Conservation (phyloP, 78 protist species). For the Emiliania huxleyi region DNA sequence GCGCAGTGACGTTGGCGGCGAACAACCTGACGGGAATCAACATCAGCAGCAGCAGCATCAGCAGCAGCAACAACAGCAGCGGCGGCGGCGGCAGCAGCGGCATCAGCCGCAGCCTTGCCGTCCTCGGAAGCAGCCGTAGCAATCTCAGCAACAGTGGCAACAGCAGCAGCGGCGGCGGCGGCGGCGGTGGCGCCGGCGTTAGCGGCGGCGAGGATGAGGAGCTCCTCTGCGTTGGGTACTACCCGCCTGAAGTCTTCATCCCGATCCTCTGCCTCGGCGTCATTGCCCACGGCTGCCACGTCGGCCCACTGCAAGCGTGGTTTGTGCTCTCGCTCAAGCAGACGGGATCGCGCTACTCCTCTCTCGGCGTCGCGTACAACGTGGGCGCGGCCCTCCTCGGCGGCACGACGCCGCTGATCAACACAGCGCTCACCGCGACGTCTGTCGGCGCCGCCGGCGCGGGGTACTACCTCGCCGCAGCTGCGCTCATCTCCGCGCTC, state of each 20-base stretch:
- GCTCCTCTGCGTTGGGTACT: too few relatives aligned
- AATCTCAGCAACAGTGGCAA: too few relatives aligned
- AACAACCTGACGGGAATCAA: too few relatives aligned
- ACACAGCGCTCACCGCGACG: not conserved
- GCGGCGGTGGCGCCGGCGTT: not conserved
- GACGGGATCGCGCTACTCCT: not conserved
- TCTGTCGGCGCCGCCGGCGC: not conserved
- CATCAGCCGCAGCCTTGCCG: too few relatives aligned
- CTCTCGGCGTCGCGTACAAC: not conserved
- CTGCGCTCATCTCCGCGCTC: too few relatives aligned
- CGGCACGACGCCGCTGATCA: not conserved
- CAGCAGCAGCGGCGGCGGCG: not conserved
- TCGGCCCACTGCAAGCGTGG: not conserved
- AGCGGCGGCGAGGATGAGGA: too few relatives aligned
- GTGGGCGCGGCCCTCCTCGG: not conserved
- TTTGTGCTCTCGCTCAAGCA: not conserved
- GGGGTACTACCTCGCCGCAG: too few relatives aligned
- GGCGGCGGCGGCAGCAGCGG: too few relatives aligned
- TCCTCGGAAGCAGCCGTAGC: not conserved
- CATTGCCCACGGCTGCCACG: not conserved
- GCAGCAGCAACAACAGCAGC: too few relatives aligned
- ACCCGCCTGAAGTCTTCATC: too few relatives aligned
- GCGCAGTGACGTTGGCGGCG: too few relatives aligned
- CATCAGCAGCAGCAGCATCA: too few relatives aligned
- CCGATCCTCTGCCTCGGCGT: not conserved